A percentile compares a stretch with the other conserved stretches of the same genome.
These are phyloP conservation scores for Cryptomeria japonica DNA, from an alignment of 75 land plant species.

Conservation along the genomic window DNA sequence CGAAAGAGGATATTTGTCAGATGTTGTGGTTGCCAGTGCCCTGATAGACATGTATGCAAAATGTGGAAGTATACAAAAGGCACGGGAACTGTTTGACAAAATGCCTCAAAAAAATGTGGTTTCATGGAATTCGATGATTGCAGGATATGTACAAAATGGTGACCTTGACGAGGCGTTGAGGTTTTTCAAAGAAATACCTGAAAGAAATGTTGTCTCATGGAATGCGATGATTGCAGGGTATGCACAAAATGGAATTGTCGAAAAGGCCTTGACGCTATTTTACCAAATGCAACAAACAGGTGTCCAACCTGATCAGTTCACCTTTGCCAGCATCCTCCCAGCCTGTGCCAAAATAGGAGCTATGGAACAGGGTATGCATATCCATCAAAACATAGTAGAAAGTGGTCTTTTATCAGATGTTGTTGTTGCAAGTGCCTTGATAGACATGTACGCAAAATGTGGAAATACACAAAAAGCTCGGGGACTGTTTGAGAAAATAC, in stretches of 20 bases:
- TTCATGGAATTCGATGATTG: constrained; percentile 31
- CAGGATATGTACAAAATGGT: constrained; percentile 27
- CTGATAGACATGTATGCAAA: constrained; percentile 15
- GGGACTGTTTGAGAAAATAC: not conserved
- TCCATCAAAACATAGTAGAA: constrained; percentile 8
- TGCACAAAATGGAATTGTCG: constrained; percentile 14
- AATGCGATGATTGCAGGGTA: constrained; percentile 20
- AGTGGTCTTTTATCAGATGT: not conserved
- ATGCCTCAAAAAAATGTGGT: constrained; percentile 14
- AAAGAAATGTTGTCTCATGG: constrained; percentile 20
- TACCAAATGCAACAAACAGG: constrained; percentile 26
- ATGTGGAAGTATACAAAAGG: constrained; percentile 11
- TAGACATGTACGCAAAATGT: constrained; percentile 27
- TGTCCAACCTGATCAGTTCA: constrained; percentile 8
- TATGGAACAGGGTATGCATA: constrained; percentile 9
- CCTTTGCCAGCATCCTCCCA: constrained; percentile 17
- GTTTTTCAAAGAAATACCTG: constrained; percentile 19
- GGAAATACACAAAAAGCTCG: not conserved
- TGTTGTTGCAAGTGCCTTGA: constrained; percentile 11
- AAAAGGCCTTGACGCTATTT: constrained; percentile 30
- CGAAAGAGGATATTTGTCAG: not conserved
- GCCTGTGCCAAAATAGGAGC: constrained; percentile 16
- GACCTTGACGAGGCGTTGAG: constrained; percentile 17
- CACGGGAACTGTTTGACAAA: constrained; percentile 14
- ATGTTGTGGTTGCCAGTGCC: constrained; percentile 13